Percentiles rank a stretch among this genome's conserved stretches.
These are phyloP conservation scores for Epicoccum nigrum DNA, from an alignment of 2,329 filamentous ascomycete genomes.

Conservation along the genomic window DNA sequence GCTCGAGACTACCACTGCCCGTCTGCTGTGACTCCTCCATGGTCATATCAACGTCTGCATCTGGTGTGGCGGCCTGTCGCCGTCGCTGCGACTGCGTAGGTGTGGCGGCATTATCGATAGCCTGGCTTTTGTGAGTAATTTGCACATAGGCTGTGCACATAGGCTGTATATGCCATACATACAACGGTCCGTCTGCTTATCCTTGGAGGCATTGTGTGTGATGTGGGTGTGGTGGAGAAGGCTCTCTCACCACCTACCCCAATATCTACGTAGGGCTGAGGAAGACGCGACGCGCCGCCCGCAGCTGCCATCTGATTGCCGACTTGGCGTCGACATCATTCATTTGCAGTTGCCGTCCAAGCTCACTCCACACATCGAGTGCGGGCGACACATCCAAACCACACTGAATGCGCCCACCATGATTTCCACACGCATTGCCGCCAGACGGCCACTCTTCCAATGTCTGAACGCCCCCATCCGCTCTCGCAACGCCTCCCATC, in stretches of 20 bases:
- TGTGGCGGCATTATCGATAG: slow-evolving; percentile 20
- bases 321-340: slow-evolving; percentile 31
- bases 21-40: slow-evolving; percentile 8
- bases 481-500: slow-evolving; percentile 28
- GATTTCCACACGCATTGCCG: slow-evolving; percentile 38
- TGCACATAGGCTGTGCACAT: not conserved
- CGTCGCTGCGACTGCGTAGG: slow-evolving; percentile 28
- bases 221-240: not conserved
- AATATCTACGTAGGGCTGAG: slow-evolving; percentile 19
- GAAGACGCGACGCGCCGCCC: slow-evolving; percentile 21
- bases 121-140: not conserved
- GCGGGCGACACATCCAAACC: not conserved
- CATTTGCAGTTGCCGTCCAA: not conserved
- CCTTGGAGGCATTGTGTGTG: slow-evolving; percentile 18
- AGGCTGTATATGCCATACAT: not conserved
- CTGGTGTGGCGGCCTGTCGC: slow-evolving; percentile 23
- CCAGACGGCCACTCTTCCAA: slow-evolving; percentile 38
- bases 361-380: slow-evolving; percentile 1
- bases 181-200: slow-evolving; percentile 8
- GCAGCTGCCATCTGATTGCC: not conserved
- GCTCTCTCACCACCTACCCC: too few relatives aligned
- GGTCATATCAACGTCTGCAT: slow-evolving; percentile 27
- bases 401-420: slow-evolving; percentile 30
- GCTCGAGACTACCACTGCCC: slow-evolving; percentile 44
- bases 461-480: slow-evolving; percentile 29